These are phyloP conservation scores for Allodekkera sacchari DNA, from an alignment of 805 yeast genomes.

Conservation along the genomic window DNA sequence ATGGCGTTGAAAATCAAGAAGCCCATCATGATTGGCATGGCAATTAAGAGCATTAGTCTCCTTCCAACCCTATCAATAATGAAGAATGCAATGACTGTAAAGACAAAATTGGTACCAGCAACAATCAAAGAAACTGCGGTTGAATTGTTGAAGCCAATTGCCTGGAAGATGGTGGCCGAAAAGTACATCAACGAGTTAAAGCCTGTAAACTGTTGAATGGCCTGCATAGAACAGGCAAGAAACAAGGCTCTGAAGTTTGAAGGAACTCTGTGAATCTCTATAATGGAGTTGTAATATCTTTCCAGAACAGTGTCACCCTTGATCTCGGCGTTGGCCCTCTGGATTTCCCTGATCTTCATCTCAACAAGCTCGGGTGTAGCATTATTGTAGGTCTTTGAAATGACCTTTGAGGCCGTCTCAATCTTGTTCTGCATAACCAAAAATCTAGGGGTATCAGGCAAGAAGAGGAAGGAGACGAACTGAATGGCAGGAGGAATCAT, in stretches of 20 bases:
- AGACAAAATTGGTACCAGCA: conserved; percentile 89
- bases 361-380: conserved; percentile 59
- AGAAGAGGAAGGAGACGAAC: conserved; percentile 65
- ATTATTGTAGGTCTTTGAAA: conserved; percentile 52
- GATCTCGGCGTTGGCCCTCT: conserved; percentile 34
- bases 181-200: conserved; percentile 96
- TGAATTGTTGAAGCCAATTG: conserved; percentile 81
- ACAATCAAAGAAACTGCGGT: conserved; percentile 92
- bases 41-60: conserved; percentile 65
- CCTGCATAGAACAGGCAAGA: conserved; percentile 89
- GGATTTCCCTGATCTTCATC: conserved; percentile 60
- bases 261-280: conserved; percentile 55
- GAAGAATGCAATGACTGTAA: conserved; percentile 78
- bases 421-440: conserved; percentile 63
- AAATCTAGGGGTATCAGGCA: conserved; percentile 94
- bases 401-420: conserved; percentile 60
- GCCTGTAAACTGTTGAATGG: conserved; percentile 94
- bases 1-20: conserved; percentile 76
- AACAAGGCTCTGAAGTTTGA: conserved; percentile 84
- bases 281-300: conserved; percentile 53
- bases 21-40: conserved; percentile 79
- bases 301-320: conserved; percentile 34
- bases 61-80: conserved; percentile 86
- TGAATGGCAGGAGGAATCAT: conserved; percentile 81
- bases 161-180: conserved; percentile 84